Base-by-base conservation (phyloP, 2,329 filamentous ascomycete genomes). In the Diaporthe citri region DNA sequence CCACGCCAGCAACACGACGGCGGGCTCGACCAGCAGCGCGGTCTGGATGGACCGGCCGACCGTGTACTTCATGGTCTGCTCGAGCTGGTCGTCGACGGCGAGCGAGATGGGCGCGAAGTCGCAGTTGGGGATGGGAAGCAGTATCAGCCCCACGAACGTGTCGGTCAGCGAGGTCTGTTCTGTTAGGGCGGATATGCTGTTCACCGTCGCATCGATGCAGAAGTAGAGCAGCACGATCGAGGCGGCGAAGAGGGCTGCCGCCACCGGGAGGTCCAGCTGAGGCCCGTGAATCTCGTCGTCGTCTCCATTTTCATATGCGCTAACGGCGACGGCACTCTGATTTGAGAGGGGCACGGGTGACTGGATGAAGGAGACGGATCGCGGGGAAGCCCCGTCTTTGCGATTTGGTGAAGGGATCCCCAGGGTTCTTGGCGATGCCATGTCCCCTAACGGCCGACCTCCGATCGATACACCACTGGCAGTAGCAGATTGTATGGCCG, bases 1-100 rank as follows among this genome's bases (percentile, higher is more conserved):
- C 60, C 75, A 70, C 25, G 60, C 59, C 28, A 76, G 25, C 20
- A 74, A 39, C 22, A 76, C 59, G 1, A 74, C 66, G 17, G 66
- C 39, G 9, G 72, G 72, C 56, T 71, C 64, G 28, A 66, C 62
- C 12, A 75, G 56, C 28, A 71, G n/a, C 22, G 71, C 74, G 15
- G 64, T 75, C 74, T 75, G 55, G 7, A 66, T 71, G 57, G 71
- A 66, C 1, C 57, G 43, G 5, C 66, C 71, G 17, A 76, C 72
- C 2, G 72, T 74, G 17, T 57, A 43, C 25, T 66, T 41, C 57
- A 76, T 71, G 28, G 72, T 62, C 41, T 62, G 48, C 22, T 76
- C 72, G 46, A 71, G 57, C 46, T 46, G 46, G 67, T 74, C 67
- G 20, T 74, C 52, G 17, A 70, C 41, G 13, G 60, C 69, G 1